Base-by-base conservation (phyloP, 805 yeast species). In the Nakazawaea anatomiae region DNA sequence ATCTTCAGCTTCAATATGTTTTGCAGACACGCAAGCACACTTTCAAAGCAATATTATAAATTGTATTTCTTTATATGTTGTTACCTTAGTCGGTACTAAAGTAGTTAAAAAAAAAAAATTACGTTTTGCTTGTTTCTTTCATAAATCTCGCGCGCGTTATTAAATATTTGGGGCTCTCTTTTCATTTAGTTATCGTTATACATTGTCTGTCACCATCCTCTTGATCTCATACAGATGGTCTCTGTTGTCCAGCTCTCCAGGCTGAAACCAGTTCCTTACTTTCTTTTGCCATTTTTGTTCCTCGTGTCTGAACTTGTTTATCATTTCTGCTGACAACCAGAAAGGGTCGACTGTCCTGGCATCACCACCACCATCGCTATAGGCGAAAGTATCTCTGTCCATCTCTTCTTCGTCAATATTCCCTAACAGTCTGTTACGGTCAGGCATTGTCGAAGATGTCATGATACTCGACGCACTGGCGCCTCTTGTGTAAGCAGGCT, bases 221-320 rank as follows among this genome's bases (percentile, higher is more conserved):
- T 42, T 29, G 18, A 51, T 42, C 35, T 51, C 53, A 18, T 42
- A 51, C 50, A 51, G 47, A 27, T 42, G 18, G 30, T 46, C 47
- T 39, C 48, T 29, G 28, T 46, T 44, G 30, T 42, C 42, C 3
- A 4, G 27, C n/a, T 46, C 53, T 4, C 31, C 50, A 2, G 53
- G 53, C 36, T 39, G 67, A 46, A 68, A 68, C 73, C 73, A 68
- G 50, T 62, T 65, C 4, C 63, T 59, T 14, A 67, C 70, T 51
- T 68, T 68, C 25, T 70, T 54, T 3, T 48, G 34, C 73, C 73
- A 68, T 48, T 70, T 60, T 28, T 32, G 39, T 48, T 67, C 70
- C 53, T 68, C 73, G 31, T 48, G 42, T 42, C 58, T 60, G 68
- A 69, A 68, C 6, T 44, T 30, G 36, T 54, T 60, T 48, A 60